These are phyloP conservation scores for Bullera alba DNA, from an alignment of 768 basidiomycete species.

Conservation along the genomic window DNA sequence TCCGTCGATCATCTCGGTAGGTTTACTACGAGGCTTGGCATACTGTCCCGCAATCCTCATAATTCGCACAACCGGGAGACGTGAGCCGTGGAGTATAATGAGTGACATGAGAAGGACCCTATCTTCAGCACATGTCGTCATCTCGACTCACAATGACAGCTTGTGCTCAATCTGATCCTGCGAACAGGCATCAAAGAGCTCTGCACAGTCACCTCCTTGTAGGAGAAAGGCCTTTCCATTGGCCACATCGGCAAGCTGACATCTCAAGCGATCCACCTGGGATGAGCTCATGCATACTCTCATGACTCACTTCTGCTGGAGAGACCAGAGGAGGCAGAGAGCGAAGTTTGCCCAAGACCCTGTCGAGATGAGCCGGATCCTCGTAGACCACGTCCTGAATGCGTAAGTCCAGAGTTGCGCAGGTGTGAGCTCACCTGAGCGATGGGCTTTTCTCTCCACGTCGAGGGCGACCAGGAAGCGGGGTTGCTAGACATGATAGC, in stretches of 20 bases:
- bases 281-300: neutral
- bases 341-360: conserved; percentile 67
- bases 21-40: conserved; percentile 84
- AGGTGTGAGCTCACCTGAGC: conserved; percentile 57
- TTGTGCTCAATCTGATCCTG: conserved; percentile 53
- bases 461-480: conserved; percentile 66
- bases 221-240: conserved; percentile 84
- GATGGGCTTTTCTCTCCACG: conserved; percentile 70
- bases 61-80: conserved; percentile 73
- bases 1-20: conserved; percentile 60
- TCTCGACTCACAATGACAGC: conserved; percentile 39
- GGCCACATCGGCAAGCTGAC: conserved; percentile 73
- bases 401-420: neutral
- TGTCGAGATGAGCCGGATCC: conserved; percentile 57
- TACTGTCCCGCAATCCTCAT: conserved; percentile 89
- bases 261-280: conserved; percentile 53
- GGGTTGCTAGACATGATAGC: too few relatives aligned
- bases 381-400: conserved; percentile 66
- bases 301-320: conserved; percentile 67
- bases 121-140: neutral
- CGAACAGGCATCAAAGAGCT: conserved; percentile 85
- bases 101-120: conserved; percentile 85
- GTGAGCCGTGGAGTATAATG: conserved; percentile 87
- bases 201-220: conserved; percentile 97
- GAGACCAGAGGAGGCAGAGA: conserved; percentile 84